Percentiles rank a stretch among this genome's conserved stretches.
phyloP scores from a whole-genome alignment of 495 filamentous ascomycete species.

The Rostrohypoxylon terebratum region DNA sequence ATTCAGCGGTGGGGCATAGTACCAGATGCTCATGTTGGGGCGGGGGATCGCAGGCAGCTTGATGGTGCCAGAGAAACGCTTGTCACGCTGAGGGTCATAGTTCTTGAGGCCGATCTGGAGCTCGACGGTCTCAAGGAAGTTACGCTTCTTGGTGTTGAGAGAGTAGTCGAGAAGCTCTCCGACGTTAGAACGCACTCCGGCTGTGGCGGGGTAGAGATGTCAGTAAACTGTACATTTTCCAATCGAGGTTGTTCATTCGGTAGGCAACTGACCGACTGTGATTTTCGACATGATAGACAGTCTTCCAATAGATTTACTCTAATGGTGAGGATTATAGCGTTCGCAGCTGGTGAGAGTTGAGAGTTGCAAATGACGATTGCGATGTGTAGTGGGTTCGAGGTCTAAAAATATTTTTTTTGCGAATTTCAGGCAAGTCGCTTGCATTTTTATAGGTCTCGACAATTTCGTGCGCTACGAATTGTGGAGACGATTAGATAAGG shows the following conservation, averaged over 20 bases:
- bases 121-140: constrained; percentile 96
- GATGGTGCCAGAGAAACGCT: constrained; percentile 99
- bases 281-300: constrained; percentile 84
- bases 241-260: background rate
- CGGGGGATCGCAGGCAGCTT: constrained; percentile 90
- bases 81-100: constrained; percentile 99
- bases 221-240: constrained; percentile 28
- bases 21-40: constrained; percentile 92
- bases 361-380: constrained; percentile 19
- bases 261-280: constrained; percentile 76
- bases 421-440: background rate
- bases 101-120: constrained; percentile 99
- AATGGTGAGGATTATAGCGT: constrained; percentile 77
- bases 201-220: constrained; percentile 59
- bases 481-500: background rate
- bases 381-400: background rate
- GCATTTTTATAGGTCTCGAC: background rate
- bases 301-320: constrained; percentile 75
- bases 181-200: constrained; percentile 96
- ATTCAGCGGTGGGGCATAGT: constrained; percentile 52
- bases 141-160: constrained; percentile 97
- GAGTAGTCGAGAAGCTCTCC: constrained; percentile 91
- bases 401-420: constrained; percentile 14
- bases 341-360: constrained; percentile 37
- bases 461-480: constrained; percentile 17